A percentile compares a stretch with the other conserved stretches of the same genome.
phyloP scores from a whole-genome alignment of 768 basidiomycete species.

The Agrocybe chaxingu region DNA sequence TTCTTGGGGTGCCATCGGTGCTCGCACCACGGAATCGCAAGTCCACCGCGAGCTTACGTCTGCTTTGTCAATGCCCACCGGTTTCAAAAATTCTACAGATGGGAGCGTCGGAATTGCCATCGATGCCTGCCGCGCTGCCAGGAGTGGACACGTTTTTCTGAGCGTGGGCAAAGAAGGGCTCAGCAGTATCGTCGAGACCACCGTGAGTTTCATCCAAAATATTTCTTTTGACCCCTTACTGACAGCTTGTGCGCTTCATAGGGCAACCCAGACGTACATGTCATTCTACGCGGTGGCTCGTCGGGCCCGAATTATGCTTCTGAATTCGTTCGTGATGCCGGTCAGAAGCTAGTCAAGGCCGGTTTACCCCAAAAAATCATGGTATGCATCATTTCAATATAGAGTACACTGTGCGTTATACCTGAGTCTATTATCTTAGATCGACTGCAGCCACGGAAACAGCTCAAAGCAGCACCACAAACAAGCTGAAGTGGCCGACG shows the following conservation, averaged over 20 bases:
- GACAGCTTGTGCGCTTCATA: conserved; percentile 22
- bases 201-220: conserved; percentile 38
- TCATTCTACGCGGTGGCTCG: conserved; percentile 90
- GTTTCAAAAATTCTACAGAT: conserved; percentile 99
- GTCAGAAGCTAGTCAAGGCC: conserved; percentile 74
- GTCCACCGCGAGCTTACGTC: conserved; percentile 88
- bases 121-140: conserved; percentile 93
- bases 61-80: conserved; percentile 91
- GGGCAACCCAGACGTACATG: conserved; percentile 91
- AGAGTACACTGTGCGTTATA: background rate
- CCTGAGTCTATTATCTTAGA: conserved; percentile 38
- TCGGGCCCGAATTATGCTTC: conserved; percentile 87
- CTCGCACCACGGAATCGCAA: conserved; percentile 89
- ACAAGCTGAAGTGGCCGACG: conserved; percentile 85
- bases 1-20: conserved; percentile 96
- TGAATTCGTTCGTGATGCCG: conserved; percentile 75
- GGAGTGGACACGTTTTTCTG: conserved; percentile 90
- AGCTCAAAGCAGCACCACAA: conserved; percentile 87
- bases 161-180: conserved; percentile 96
- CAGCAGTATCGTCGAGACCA: conserved; percentile 93
- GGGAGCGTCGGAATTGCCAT: conserved; percentile 89
- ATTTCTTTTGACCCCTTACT: background rate
- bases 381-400: conserved; percentile 40
- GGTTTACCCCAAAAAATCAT: conserved; percentile 79
- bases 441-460: conserved; percentile 97